Base-by-base conservation (phyloP, 1,139 yeast species). In the Hansenula sp. region DNA sequence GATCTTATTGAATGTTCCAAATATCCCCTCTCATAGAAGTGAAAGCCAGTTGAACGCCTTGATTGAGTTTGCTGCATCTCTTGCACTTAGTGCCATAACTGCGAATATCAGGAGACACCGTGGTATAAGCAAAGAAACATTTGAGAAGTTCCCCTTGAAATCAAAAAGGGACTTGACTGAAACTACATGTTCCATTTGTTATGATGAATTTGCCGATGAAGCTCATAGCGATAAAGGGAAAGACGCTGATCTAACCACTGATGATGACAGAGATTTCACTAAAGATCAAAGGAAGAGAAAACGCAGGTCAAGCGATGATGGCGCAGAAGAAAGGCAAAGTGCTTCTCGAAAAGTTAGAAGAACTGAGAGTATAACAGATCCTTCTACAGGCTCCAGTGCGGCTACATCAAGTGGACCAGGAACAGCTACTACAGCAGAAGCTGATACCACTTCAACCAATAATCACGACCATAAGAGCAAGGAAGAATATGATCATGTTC, bases 161-260 rank as follows among this genome's bases (percentile, higher is more conserved):
- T 50, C 57, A 5, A 45, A 62, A 1, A 54, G 57, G 1, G 72
- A 70, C 2, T 49, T 71, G 28, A 68, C 65, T 5, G 62, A 63
- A n/a, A 59, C 57, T 13, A 65, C 64, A 4, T 84, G 93, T 55
- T 70, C 88, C n/a, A 81, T 84, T 34, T 84, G 93, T 61, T 82
- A 80, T 54, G 91, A 84, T 31, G 67, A 68, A 13, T 82, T 72
- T 55, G 74, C 53, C n/a, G 42, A 44, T 36, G 38, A 48, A 27
- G 33, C 46, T 19, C 33, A 41, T 17, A 44, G 48, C 27, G 36
- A 25, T 15, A 13, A 30, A 3, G 32, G 28, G 11, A 28, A 27
- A 4, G 27, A 54, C 2, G 61, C 51, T 17, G 49, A 48, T n/a
- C n/a, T n/a, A 13, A 48, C 41, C 5, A 35, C 44, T 10, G 36